Evolutionary conservation across 2,329 filamentous ascomycete species (phyloP), one percentile per base, ranked within the genome.

Genomic region (Juglanconis oblonga): DNA sequence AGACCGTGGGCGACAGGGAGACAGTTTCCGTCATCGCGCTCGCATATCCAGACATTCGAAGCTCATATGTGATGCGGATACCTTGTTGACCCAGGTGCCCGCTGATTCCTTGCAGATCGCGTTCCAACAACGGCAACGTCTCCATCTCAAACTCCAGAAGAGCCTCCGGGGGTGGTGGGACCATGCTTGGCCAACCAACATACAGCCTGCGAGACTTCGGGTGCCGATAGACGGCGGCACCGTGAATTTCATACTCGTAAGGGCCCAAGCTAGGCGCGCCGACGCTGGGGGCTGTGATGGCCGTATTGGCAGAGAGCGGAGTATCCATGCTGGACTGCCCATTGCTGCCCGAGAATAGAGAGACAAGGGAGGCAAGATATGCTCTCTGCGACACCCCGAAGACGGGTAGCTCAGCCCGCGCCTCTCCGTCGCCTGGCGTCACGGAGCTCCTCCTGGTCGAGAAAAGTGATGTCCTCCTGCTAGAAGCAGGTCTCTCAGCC

Each of bases 61-160:
- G 55, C 50, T 61, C 59, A 24, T 58, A 61, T 1, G 55, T 61
- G 29, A 61, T 44, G 4, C 54, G 33, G n/a, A 61, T 53, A 1
- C 48, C 59, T 33, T 61, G 59, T 38, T 58, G 59, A 44, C 59
- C 57, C 29, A 61, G 55, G 11, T 61, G 42, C 11, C 42, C 50
- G 44, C 59, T 50, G 11, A 50, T 58, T 1, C 14, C 59, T 14
- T 47, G 55, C 50, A 61, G 14, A 29, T 61, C 59, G 36, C 48
- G 59, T 8, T 61, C 44, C 14, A 61, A n/a, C n/a, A 57, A 24
- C 17, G 59, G 59, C n/a, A 61, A 11, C 1, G 59, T 61, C 38
- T 50, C 59, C 24, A 31, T 54, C 55, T 61, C 59, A 32, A 61
- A 61, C 33, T 58, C 55, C 44, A 61, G 42, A n/a, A 61, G 50